Conservation (phyloP, 768 basidiomycete species). For the Lactarius tabidus region DNA sequence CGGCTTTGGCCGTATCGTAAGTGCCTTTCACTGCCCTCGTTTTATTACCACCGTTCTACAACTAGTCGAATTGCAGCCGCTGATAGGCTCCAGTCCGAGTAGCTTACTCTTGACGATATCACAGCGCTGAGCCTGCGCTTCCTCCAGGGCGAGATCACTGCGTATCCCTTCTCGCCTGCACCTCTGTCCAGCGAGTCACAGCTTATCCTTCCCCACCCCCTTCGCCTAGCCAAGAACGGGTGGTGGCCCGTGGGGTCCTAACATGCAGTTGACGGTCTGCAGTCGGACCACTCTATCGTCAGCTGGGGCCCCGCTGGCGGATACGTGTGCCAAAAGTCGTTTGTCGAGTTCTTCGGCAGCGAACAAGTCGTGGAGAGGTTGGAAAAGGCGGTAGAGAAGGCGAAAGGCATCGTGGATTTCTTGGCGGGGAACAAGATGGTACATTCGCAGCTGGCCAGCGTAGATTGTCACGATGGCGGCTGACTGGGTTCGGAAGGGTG, state of each 20-base stretch:
- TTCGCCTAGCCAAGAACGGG: conserved; percentile 67
- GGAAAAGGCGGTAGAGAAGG: conserved; percentile 53
- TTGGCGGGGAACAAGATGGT: conserved; percentile 82
- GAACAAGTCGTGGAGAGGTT: conserved; percentile 52
- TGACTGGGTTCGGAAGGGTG: conserved; percentile 48
- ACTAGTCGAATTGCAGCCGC: conserved; percentile 2
- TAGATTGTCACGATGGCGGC: neutral
- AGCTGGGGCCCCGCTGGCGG: conserved; percentile 94
- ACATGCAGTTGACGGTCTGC: conserved; percentile 81
- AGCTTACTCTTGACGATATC: too few species aligned
- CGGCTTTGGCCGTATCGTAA: conserved; percentile 56
- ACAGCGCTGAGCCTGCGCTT: conserved; percentile 77
- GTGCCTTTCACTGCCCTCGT: conserved; percentile 18
- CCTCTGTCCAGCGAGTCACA: conserved; percentile 80
- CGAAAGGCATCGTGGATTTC: conserved; percentile 70
- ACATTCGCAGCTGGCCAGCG: conserved; percentile 23
- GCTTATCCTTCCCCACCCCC: conserved; percentile 73
- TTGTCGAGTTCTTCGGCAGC: conserved; percentile 93
- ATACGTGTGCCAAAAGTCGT: conserved; percentile 96
- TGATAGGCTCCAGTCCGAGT: conserved; percentile 6
- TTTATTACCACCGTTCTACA: neutral
- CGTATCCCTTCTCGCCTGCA: conserved; percentile 85
- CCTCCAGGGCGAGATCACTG: conserved; percentile 64
- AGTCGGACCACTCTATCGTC: conserved; percentile 69
- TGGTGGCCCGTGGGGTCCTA: conserved; percentile 99